Base-by-base conservation (phyloP, 1,139 yeast species). In the Eremothecium sinecaudum region DNA sequence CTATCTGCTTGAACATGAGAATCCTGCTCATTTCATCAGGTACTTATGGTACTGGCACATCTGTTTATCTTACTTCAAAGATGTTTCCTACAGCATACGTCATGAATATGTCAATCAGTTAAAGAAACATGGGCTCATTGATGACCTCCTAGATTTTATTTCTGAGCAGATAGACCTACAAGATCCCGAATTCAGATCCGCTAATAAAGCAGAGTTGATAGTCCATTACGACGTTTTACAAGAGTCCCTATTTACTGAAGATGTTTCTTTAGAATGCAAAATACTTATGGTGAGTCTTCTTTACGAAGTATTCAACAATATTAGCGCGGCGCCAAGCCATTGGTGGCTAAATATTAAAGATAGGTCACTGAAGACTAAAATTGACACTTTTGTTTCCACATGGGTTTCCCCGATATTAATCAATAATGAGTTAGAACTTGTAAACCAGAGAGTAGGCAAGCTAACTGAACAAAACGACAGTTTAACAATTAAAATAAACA, bases 1-100 rank as follows among this genome's bases (percentile, higher is more conserved):
- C 20, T 71, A 66, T 13, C 63, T 60, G 33, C 48, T 63, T 32
- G 71, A 66, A 34, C 53, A 54, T 32, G 70, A 64, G 27, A 58
- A 60, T 11, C 54, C 54, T n/a, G 40, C 45, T 12, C 47, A 44
- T 2, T 59, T 65, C 18, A 53, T 68, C 28, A 63, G 60, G 25
- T 81, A 72, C 49, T 50, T 82, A 29, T 76, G 84, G 76, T 63
- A 75, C 28, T 86, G 95, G 94, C 61, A 62, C 37, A 58, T 83
- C 37, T 56, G 81, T 0, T 67, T 81, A 44, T 63, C 62, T 19
- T 76, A 75, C 51, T 81, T 86, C 51, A 69, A 71, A 36, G 75
- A 76, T 39, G 71, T 81, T 5, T 74, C 92, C 1, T 72, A 73
- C 44, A 71, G 73, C 27, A 66, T 83, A 44, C 66, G 87, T 38